Conservation (phyloP, 2,329 filamentous ascomycete species). For the Didymellaceae sp. region DNA sequence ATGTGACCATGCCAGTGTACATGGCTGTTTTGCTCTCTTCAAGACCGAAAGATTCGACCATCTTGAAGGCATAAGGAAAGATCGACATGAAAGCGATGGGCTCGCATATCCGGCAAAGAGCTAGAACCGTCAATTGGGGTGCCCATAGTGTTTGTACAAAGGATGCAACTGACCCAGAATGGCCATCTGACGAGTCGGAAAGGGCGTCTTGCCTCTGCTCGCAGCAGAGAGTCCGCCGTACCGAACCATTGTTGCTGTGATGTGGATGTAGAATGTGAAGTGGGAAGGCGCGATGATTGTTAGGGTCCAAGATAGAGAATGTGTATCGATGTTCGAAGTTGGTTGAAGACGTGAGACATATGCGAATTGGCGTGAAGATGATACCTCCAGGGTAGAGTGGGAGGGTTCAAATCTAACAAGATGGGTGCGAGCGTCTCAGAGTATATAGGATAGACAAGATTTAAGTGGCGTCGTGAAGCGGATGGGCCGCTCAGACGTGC, state of each 20-base stretch:
- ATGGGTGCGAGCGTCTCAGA: slow-evolving; percentile 43
- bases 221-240: slow-evolving; percentile 37
- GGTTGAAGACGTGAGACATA: slow-evolving; percentile 39
- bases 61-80: slow-evolving; percentile 97
- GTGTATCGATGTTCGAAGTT: slow-evolving; percentile 11
- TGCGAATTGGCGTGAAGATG: slow-evolving; percentile 36
- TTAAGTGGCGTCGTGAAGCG: slow-evolving; percentile 49
- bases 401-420: slow-evolving; percentile 11
- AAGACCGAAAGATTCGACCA: slow-evolving; percentile 91
- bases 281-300: slow-evolving; percentile 7
- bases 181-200: slow-evolving; percentile 65
- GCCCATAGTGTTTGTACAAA: background rate
- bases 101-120: slow-evolving; percentile 94
- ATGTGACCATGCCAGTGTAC: slow-evolving; percentile 95
- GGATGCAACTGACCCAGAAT: slow-evolving; percentile 55
- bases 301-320: slow-evolving; percentile 17
- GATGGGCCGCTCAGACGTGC: slow-evolving; percentile 42
- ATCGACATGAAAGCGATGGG: slow-evolving; percentile 99
- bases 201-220: slow-evolving; percentile 50
- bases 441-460: slow-evolving; percentile 49
- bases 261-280: slow-evolving; percentile 6
- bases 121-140: slow-evolving; percentile 54
- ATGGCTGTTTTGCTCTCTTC: slow-evolving; percentile 82
- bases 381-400: slow-evolving; percentile 35
- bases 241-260: slow-evolving; percentile 38